Percentiles rank a stretch among this genome's conserved stretches.
Evolutionary conservation across 441 rosid genomes (phyloP).

Genomic region (Populus hybrid): DNA sequence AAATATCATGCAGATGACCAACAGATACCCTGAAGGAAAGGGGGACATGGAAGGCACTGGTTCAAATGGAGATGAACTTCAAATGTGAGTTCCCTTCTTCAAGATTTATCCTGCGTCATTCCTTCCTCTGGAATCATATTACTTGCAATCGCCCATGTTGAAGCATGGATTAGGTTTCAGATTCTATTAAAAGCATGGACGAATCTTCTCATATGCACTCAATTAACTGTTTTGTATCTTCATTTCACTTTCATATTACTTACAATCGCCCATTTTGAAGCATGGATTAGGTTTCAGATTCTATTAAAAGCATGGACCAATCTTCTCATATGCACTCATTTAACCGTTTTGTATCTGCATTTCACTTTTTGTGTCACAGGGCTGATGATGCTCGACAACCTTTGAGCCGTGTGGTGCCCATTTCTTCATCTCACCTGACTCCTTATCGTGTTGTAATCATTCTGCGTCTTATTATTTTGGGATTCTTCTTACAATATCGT

Average conservation of each 20-base stretch:
- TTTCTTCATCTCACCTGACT: slow-evolving; percentile 77
- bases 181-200: neutral
- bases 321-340: neutral
- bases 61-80: slow-evolving; percentile 93
- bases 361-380: slow-evolving; percentile 41
- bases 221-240: slow-evolving; percentile 4
- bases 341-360: slow-evolving; percentile 2
- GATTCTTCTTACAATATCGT: slow-evolving; percentile 94
- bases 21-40: slow-evolving; percentile 78
- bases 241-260: slow-evolving; percentile 1
- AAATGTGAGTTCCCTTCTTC: slow-evolving; percentile 56
- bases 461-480: slow-evolving; percentile 95
- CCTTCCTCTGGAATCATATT: neutral
- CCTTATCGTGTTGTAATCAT: slow-evolving; percentile 93
- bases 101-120: slow-evolving; percentile 5
- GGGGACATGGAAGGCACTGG: slow-evolving; percentile 94
- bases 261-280: neutral
- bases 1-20: slow-evolving; percentile 65
- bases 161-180: neutral
- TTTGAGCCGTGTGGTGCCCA: slow-evolving; percentile 81
- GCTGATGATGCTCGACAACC: slow-evolving; percentile 95
- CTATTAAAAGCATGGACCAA: neutral
- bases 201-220: neutral
- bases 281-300: neutral
- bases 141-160: neutral